phyloP scores from a whole-genome alignment of 2,329 filamentous ascomycete species.

The Aspergillus tamarii region DNA sequence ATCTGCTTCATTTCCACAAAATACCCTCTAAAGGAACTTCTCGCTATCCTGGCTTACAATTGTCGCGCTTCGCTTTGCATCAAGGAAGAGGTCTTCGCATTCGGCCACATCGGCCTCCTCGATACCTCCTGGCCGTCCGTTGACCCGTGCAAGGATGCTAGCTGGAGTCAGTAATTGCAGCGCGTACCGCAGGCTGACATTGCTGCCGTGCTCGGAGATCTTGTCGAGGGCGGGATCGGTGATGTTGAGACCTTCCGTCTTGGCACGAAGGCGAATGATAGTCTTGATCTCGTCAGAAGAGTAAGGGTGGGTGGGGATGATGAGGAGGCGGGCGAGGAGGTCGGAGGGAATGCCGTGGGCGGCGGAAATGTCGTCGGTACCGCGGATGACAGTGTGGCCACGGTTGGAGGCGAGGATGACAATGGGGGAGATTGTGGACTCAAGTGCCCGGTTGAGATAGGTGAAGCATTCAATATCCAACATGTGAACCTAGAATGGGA shows the following conservation, averaged over 20 bases:
- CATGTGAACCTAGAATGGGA: constrained; percentile 79
- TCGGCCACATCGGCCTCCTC: constrained; percentile 77
- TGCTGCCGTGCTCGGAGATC: constrained; percentile 82
- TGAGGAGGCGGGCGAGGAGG: constrained; percentile 89
- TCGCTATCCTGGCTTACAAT: constrained; percentile 68
- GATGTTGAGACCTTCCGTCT: constrained; percentile 78
- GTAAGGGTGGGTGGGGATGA: constrained; percentile 93
- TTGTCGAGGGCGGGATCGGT: constrained; percentile 83
- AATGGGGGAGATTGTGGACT: constrained; percentile 91
- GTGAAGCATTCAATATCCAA: constrained; percentile 99
- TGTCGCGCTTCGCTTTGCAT: constrained; percentile 75
- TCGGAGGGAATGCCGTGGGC: constrained; percentile 94
- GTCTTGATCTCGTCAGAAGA: constrained; percentile 85
- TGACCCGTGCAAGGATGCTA: constrained; percentile 86
- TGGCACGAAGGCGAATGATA: constrained; percentile 83
- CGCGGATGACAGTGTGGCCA: constrained; percentile 89
- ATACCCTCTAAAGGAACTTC: constrained; percentile 59
- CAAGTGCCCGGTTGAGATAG: constrained; percentile 96
- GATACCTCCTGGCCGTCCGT: constrained; percentile 71
- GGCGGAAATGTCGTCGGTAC: constrained; percentile 75
- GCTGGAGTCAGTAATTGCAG: constrained; percentile 88
- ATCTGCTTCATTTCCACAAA: constrained; percentile 14
- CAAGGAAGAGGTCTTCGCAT: constrained; percentile 82
- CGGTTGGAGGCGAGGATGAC: constrained; percentile 97
- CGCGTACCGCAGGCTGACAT: constrained; percentile 89